Conservation (phyloP, 257 asterid species). For the Plantago major region DNA sequence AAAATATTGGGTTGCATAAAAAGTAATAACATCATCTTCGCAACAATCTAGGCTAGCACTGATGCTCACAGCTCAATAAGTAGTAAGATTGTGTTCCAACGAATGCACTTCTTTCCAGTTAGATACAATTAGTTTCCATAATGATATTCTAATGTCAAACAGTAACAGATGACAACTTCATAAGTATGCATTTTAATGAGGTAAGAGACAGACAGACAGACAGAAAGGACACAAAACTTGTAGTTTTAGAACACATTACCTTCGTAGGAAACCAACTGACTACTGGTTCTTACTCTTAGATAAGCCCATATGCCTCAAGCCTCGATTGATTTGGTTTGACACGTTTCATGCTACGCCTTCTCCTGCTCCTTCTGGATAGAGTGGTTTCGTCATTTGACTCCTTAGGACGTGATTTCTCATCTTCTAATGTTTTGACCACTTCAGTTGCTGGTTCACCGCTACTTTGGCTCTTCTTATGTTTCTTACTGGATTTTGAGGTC, state of each 20-base stretch:
- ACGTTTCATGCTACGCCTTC: slow-evolving; percentile 50
- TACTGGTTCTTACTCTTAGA: slow-evolving; percentile 50
- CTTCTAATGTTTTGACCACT: slow-evolving; percentile 20
- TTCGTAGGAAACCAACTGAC: slow-evolving; percentile 4
- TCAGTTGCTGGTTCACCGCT: slow-evolving; percentile 23
- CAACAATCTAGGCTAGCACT: too few relatives aligned
- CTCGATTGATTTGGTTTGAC: slow-evolving; percentile 38
- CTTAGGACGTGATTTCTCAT: slow-evolving; percentile 19
- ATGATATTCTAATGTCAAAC: too few relatives aligned
- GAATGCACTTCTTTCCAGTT: too few relatives aligned
- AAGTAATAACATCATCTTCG: too few relatives aligned
- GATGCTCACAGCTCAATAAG: too few relatives aligned
- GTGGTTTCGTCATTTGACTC: slow-evolving; percentile 30
- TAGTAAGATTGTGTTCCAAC: too few relatives aligned
- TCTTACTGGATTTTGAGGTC: slow-evolving; percentile 10
- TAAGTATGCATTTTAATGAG: not conserved
- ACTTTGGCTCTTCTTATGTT: slow-evolving; percentile 21
- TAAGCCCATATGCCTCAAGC: slow-evolving; percentile 58
- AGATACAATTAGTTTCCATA: too few relatives aligned
- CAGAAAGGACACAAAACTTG: not conserved
- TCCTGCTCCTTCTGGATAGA: slow-evolving; percentile 40
- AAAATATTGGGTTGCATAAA: too few relatives aligned
- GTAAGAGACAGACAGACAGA: not conserved
- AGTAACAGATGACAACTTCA: too few relatives aligned
- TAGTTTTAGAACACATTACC: slow-evolving; percentile 5